Conservation (phyloP, 306 rosid species). For the Prunus kanzakura region DNA sequence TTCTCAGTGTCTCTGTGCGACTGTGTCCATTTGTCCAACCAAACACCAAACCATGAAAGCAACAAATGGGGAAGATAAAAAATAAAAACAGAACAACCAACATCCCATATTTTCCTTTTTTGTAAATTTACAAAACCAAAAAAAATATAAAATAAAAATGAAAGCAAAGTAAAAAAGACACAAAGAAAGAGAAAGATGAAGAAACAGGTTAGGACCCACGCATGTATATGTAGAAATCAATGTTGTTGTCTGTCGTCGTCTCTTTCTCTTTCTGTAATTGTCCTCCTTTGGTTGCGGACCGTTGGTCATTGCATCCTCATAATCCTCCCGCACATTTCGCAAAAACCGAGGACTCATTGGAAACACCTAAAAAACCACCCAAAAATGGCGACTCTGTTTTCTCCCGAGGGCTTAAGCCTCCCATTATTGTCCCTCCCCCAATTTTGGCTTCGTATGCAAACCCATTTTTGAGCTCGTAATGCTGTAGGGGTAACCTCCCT, state of each 20-base stretch:
- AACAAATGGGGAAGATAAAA: background rate
- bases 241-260: background rate
- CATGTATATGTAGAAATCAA: slow-evolving; percentile 2
- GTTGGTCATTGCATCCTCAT: slow-evolving; percentile 20
- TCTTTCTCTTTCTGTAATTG: background rate
- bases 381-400: slow-evolving; percentile 6
- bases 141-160: background rate
- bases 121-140: background rate
- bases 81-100: slow-evolving; percentile 6
- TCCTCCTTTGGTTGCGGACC: slow-evolving; percentile 50
- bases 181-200: background rate
- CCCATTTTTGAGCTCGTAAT: slow-evolving; percentile 17
- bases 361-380: background rate
- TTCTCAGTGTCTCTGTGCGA: slow-evolving; percentile 6
- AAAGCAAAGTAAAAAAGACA: too few species aligned
- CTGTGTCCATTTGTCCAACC: background rate
- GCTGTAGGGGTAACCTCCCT: background rate
- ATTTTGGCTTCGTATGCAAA: slow-evolving; percentile 9
- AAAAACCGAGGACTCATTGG: slow-evolving; percentile 4
- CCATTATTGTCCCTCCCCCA: background rate
- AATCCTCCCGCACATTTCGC: slow-evolving; percentile 46
- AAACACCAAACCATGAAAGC: slow-evolving; percentile 17
- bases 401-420: background rate
- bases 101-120: slow-evolving; percentile 47
- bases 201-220: slow-evolving; percentile 42